Evolutionary conservation across 2,329 filamentous ascomycete genomes (phyloP), one percentile per base, ranked within the genome.

Genomic region (Tympanopsis confertula): DNA sequence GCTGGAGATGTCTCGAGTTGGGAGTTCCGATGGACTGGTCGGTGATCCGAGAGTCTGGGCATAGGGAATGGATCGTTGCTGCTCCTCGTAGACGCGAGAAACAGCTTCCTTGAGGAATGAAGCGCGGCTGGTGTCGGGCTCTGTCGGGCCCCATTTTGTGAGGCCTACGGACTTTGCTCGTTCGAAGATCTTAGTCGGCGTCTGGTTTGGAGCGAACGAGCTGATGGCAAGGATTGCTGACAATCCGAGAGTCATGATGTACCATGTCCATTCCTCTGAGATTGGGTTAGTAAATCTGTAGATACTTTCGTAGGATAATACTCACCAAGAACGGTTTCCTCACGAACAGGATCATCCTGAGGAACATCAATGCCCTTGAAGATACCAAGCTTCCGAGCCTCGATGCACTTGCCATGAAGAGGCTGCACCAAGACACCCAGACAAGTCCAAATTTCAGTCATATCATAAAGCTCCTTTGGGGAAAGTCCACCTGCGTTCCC

Each of bases 371-470:
- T 62, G 13, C 53, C 49, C 19, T 75, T 66, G 46, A 70, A 80
- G 20, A 80, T 56, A 4, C 75, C 75, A 40, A 59, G 63, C 20
- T 63, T 56, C 20, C 71, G 61, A 18, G 75, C 75, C 46, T 75
- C 65, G 17, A 59, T 57, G 19, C 65, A 66, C 38, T 67, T 66
- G 2, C 67, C 71, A 40, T 70, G 66, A 36, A 78, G 67, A 7
- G 63, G 65, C 37, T 71, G 66, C 3, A 80, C 53, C 5, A 81
- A 54, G 4, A 69, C 65, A 15, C 64, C 62, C 29, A 80, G 50
- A 46, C 74, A 78, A 7, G 68, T 74, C 75, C 75, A 80, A 10
- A 80, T 62, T 47, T 80, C 76, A 28, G 65, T 73, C 63, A 80
- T 76, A 48, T 79, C 74, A 44, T 75, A 78, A 7, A 80, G 58